Percentiles rank a stretch among this genome's conserved stretches.
Conservation (phyloP, 331 rosid species). For the Rosa hybrid region DNA sequence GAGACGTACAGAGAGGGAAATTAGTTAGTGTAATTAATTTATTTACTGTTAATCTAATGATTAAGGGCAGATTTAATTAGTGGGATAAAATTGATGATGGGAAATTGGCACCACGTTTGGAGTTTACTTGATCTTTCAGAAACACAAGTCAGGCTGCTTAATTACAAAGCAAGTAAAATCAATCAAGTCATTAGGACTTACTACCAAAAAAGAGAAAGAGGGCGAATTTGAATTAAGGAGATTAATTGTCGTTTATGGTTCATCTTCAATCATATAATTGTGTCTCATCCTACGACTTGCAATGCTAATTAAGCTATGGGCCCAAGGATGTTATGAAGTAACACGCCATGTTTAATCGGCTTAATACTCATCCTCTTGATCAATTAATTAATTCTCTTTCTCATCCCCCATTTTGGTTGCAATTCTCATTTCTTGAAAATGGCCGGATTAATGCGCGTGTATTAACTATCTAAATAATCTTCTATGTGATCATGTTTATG, state of each 20-base stretch:
- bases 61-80: not conserved
- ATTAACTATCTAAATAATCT: too few species aligned
- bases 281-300: not conserved
- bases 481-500: too few species aligned
- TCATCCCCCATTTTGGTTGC: not conserved
- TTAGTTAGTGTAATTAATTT: not conserved
- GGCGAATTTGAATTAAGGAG: not conserved
- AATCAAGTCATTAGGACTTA: not conserved
- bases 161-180: not conserved
- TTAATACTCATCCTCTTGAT: not conserved
- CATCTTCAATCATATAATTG: not conserved
- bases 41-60: not conserved
- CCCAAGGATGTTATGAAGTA: not conserved
- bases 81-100: not conserved
- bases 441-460: not conserved
- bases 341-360: not conserved
- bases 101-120: not conserved
- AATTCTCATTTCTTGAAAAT: not conserved
- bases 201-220: not conserved
- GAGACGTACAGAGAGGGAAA: not conserved
- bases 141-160: not conserved
- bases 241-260: not conserved
- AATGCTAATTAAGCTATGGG: not conserved
- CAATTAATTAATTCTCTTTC: not conserved
- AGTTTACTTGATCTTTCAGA: conserved; percentile 1